Evolutionary conservation across 371 early-diverging fungal species (phyloP), one percentile per base, ranked within the genome.

Genomic region (Mucor circinelloides): DNA sequence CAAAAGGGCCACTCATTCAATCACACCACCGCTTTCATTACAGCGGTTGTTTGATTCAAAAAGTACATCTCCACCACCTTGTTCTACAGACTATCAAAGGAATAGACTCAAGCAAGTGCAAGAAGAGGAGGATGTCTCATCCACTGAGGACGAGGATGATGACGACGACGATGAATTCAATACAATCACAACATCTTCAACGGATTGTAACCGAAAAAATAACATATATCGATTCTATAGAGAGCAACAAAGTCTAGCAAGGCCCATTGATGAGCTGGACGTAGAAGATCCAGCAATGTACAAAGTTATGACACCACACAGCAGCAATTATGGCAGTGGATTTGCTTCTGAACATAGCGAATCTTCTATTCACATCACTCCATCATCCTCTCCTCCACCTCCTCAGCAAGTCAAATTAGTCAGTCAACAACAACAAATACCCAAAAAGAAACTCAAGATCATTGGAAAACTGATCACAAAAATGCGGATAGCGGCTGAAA

Each of bases 401-500:
- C 3, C 8, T 25, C 50, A 50, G 8, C 12, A 50, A 50, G 23
- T 50, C 13, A 50, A 50, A 50, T 50, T 21, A 50, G 50, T 50
- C 31, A 25, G 38, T 46, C 23, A 31, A 8, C 58, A 30, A 30
- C 2, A 34, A 21, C 21, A 42, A 52, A 50, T 50, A 25, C 50
- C 50, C 25, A 50, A 50, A 50, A 50, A 50, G 50, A 50, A 50
- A 50, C 50, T 50, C 5, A 50, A 50, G 23, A 50, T 50, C 8
- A 50, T 50, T 1, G 50, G 48, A 21, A 59, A 23, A 31, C 31
- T 69, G 52, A 64, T 69, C 30, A 60, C 42, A 28, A 60, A 64
- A 34, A 72, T 68, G 68, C 58, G 44, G 15, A 48, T 58, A 31
- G 44, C 72, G 46, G 72, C 68, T 31, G 72, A 72, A 64, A 68